Evolutionary conservation across 2,329 filamentous ascomycete species (phyloP).

Genomic region (Albophoma yamanashiensis): DNA sequence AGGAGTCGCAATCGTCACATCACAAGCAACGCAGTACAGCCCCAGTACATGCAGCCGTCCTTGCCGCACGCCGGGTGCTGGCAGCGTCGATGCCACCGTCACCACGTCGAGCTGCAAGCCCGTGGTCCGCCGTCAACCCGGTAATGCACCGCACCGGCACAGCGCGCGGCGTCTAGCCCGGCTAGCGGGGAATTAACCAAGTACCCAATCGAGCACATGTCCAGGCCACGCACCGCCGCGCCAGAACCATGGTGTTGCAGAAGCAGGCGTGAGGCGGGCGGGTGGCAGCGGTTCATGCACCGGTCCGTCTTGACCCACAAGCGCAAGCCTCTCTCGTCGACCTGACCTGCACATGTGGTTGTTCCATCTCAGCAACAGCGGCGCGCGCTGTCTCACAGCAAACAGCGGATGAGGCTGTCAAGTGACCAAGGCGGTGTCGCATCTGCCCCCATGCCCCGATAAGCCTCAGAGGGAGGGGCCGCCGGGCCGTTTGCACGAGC

Average conservation of each 20-base stretch:
- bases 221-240: too few species aligned
- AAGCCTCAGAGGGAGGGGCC: background rate
- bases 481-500: background rate
- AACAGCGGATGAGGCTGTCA: background rate
- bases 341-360: background rate
- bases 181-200: background rate
- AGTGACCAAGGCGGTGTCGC: background rate
- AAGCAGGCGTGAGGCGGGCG: background rate
- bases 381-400: background rate
- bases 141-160: background rate
- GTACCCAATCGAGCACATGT: background rate
- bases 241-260: background rate
- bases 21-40: background rate
- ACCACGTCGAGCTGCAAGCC: background rate
- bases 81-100: background rate
- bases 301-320: background rate
- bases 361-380: background rate
- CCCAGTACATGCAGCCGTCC: background rate
- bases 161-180: background rate
- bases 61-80: background rate
- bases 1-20: background rate
- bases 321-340: background rate
- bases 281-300: background rate
- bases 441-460: background rate
- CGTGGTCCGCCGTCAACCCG: background rate